Evolutionary conservation across 1,139 yeast genomes (phyloP).

Genomic region (Keqinozyma sinolaborantium): DNA sequence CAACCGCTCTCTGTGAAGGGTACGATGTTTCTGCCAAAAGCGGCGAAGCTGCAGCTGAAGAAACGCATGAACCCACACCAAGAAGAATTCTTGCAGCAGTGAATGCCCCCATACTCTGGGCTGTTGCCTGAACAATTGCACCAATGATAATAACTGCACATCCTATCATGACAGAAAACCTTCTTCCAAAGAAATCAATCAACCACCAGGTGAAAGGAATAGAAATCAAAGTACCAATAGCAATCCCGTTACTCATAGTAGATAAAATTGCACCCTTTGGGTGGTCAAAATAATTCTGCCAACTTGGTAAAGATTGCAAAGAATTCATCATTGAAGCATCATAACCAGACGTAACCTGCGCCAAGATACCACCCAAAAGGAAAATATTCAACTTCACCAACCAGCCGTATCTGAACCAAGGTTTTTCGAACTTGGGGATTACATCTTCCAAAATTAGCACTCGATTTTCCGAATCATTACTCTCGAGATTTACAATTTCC

Average conservation of each 20-base stretch:
- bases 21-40: conserved; percentile 23
- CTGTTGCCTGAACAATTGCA: conserved; percentile 34
- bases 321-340: conserved; percentile 15
- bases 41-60: conserved; percentile 28
- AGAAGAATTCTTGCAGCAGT: conserved; percentile 37
- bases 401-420: no score
- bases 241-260: conserved; percentile 13
- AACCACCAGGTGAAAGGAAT: conserved; percentile 22
- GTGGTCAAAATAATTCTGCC: conserved; percentile 11
- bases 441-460: no score
- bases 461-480: no score
- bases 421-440: no score
- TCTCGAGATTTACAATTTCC: no score
- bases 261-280: conserved; percentile 12
- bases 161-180: conserved; percentile 28
- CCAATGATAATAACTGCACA: conserved; percentile 33
- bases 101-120: conserved; percentile 33
- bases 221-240: conserved; percentile 14
- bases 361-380: conserved; percentile 5
- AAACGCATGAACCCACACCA: conserved; percentile 29
- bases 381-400: no score
- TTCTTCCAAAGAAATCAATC: conserved; percentile 44
- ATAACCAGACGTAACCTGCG: conserved; percentile 12
- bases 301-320: conserved; percentile 11
- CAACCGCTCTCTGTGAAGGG: conserved; percentile 15